Evolutionary conservation across 2,329 filamentous ascomycete genomes (phyloP).

Genomic region (Fusarium sp.): DNA sequence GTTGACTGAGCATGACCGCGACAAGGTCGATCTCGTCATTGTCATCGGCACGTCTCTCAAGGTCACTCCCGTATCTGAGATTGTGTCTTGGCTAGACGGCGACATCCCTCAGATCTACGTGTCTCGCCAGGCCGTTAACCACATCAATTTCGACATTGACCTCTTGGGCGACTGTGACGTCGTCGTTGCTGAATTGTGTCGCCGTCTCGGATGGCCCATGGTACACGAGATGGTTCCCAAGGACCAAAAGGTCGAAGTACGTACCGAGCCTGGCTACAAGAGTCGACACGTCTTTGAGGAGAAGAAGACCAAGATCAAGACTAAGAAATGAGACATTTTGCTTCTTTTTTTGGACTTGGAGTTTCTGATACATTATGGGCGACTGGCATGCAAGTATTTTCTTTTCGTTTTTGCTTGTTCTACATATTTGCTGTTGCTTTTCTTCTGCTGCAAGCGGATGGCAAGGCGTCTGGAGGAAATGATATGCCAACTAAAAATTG

Average conservation of each 20-base stretch:
- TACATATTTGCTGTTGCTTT: slow-evolving; percentile 7
- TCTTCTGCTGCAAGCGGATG: slow-evolving; percentile 26
- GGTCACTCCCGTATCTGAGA: slow-evolving; percentile 93
- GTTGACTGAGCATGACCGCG: slow-evolving; percentile 83
- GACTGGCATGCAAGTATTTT: background rate
- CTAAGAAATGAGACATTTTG: slow-evolving; percentile 4
- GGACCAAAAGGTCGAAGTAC: slow-evolving; percentile 71
- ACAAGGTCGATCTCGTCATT: slow-evolving; percentile 87
- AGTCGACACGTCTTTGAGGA: slow-evolving; percentile 55
- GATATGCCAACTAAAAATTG: slow-evolving; percentile 27
- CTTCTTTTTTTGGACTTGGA: background rate
- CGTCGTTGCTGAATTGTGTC: slow-evolving; percentile 87
- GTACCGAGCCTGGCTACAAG: slow-evolving; percentile 49
- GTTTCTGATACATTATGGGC: background rate
- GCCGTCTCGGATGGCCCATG: slow-evolving; percentile 82
- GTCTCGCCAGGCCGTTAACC: slow-evolving; percentile 82
- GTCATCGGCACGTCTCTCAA: slow-evolving; percentile 97
- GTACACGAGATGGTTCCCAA: slow-evolving; percentile 85
- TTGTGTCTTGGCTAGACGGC: slow-evolving; percentile 82
- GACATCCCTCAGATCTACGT: slow-evolving; percentile 92
- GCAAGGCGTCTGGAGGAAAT: slow-evolving; percentile 41
- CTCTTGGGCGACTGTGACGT: slow-evolving; percentile 95
- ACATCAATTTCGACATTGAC: slow-evolving; percentile 97
- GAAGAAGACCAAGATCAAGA: slow-evolving; percentile 8
- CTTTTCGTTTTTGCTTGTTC: slow-evolving; percentile 6